A percentile compares a stretch with the other conserved stretches of the same genome.
Conservation (phyloP, 2,329 filamentous ascomycete genomes). For the Monosporascus sp. region DNA sequence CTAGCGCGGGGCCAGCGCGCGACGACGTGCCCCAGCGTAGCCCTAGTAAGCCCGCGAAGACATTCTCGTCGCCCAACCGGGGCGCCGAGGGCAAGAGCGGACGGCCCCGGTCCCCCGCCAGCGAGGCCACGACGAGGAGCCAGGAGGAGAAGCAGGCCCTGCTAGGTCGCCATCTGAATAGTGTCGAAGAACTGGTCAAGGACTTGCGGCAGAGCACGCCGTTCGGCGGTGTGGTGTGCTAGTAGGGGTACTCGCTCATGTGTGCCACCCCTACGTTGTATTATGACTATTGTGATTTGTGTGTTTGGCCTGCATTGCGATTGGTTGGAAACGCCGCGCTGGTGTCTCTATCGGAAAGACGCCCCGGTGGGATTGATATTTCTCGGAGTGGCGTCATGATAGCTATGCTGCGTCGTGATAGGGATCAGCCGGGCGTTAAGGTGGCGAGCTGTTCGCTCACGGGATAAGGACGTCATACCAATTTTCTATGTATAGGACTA, state of each 20-base stretch:
- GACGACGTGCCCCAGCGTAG: conserved; percentile 53
- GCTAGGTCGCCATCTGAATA: conserved; percentile 71
- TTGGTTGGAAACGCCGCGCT: too few relatives aligned
- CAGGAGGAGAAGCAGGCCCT: conserved; percentile 79
- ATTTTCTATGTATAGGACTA: not conserved
- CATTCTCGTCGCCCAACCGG: conserved; percentile 37
- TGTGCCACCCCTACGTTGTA: too few relatives aligned
- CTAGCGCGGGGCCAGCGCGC: conserved; percentile 39
- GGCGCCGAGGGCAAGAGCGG: conserved; percentile 11
- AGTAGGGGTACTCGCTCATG: not conserved
- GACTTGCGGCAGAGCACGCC: conserved; percentile 76
- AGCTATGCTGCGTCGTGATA: too few relatives aligned
- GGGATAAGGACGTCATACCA: too few relatives aligned
- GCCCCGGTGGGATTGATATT: too few relatives aligned
- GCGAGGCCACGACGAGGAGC: conserved; percentile 48
- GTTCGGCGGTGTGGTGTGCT: conserved; percentile 48
- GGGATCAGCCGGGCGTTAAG: too few relatives aligned
- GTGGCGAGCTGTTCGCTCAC: too few relatives aligned
- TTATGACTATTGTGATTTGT: too few relatives aligned
- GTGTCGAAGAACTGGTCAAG: conserved; percentile 78
- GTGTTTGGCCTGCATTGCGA: too few relatives aligned
- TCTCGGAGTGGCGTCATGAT: too few relatives aligned
- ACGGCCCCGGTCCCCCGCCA: conserved; percentile 27
- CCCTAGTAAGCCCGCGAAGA: conserved; percentile 61
- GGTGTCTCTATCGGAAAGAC: too few relatives aligned